Evolutionary conservation across 345 rosid species (phyloP), one percentile per base, ranked within the genome.

Genomic region (Melaleuca alternifolia): DNA sequence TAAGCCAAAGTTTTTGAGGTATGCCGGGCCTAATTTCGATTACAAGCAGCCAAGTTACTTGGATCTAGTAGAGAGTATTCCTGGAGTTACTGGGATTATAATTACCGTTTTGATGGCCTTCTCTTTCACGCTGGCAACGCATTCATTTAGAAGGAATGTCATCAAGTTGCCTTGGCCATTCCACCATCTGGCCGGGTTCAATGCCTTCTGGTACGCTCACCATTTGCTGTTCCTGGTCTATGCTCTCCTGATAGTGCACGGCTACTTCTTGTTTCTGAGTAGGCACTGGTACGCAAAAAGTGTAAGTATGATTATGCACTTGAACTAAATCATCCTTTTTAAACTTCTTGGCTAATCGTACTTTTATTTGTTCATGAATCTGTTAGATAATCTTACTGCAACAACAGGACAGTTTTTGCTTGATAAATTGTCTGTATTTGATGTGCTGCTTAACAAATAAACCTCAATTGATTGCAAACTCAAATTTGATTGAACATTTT

Each of bases 161-260:
- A 88, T 97, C 65, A 96, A 93, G 85, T 89, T 95, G 83, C 96
- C 98, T 3, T 92, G 94, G 83, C 92, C 92, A 10, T 93, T 96
- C 86, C 93, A 91, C 88, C 83, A 88, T 48, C 87, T 96, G 84
- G 98, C 97, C 1, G 99, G 99, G 44, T 97, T 97, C 89, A 97
- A 97, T 92, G 89, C 99, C 85, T 96, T 97, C 84, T 96, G 99
- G 99, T 97, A 95, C 88, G 94, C 99, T 12, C 99, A 96, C 88
- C 99, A 97, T 89, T 90, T 97, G 95, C 88, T 97, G 50, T 90
- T 85, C 30, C 81, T 96, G 85, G 99, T 93, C 77, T 96, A 97
- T 90, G 56, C 93, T 53, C 91, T 96, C 52, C 87, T 95, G 20
- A 82, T 95, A 84, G 24, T 94, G 87, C 99, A 97, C 86, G 99